phyloP scores from a whole-genome alignment of 129 eudicot genomes.

The Lonicera japonica region DNA sequence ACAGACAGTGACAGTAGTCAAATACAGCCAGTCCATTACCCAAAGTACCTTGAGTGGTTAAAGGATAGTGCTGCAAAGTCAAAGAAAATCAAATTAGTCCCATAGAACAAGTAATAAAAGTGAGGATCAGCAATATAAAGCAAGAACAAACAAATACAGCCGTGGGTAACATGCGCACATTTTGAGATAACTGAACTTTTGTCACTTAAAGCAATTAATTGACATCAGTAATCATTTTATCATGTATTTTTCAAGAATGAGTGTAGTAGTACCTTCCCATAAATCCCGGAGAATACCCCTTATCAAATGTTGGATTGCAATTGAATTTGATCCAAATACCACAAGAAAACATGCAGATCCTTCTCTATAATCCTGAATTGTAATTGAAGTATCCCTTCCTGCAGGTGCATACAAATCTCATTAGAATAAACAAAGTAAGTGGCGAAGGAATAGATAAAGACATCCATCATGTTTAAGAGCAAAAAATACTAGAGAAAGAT shows the following conservation, averaged over 20 bases:
- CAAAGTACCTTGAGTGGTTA: conserved; percentile 25
- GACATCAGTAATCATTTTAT: not conserved
- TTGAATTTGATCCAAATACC: not conserved
- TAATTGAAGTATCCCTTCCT: not conserved
- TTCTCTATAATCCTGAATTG: not conserved
- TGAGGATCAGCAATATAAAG: too few species aligned
- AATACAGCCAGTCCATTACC: conserved; percentile 60
- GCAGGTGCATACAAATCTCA: not conserved
- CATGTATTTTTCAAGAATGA: too few species aligned
- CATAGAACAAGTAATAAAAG: too few species aligned
- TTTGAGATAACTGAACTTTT: too few species aligned
- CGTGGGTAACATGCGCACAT: too few species aligned
- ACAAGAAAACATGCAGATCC: not conserved
- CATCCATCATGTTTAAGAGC: not conserved
- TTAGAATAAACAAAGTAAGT: not conserved
- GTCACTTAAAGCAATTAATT: not conserved
- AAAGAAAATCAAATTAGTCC: not conserved
- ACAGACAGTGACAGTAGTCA: conserved; percentile 32
- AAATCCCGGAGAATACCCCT: not conserved
- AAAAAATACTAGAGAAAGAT: not conserved
- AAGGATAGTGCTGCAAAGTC: conserved; percentile 30
- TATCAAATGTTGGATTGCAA: not conserved
- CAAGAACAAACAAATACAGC: too few species aligned
- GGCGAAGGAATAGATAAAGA: not conserved
- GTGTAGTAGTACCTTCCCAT: not conserved